Percentiles rank a stretch among this genome's conserved stretches.
phyloP scores from a whole-genome alignment of 345 rosid genomes.

The Ricinus communis region DNA sequence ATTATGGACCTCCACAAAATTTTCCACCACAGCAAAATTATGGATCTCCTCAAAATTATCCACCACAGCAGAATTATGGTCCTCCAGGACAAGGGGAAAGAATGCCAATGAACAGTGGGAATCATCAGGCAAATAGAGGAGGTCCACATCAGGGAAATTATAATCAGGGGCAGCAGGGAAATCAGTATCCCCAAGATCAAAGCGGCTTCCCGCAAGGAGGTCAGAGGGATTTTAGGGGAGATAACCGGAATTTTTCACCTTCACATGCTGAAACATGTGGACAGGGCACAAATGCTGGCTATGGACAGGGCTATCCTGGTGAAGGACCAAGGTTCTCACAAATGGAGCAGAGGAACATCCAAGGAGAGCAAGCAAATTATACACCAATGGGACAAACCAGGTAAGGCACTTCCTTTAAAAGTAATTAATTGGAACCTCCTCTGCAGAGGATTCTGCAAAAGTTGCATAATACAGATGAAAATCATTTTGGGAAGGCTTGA shows the following conservation, averaged over 20 bases:
- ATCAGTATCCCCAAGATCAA: slow-evolving; percentile 38
- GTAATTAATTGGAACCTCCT: background rate
- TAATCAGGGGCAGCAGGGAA: slow-evolving; percentile 44
- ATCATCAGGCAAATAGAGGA: slow-evolving; percentile 32
- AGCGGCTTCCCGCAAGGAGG: slow-evolving; percentile 43
- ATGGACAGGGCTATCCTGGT: slow-evolving; percentile 29
- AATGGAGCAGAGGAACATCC: slow-evolving; percentile 40
- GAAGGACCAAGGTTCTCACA: slow-evolving; percentile 37
- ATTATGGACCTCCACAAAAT: too few relatives aligned
- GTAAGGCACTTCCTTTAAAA: slow-evolving; percentile 31
- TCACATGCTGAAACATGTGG: slow-evolving; percentile 36
- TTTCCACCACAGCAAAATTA: slow-evolving; percentile 33
- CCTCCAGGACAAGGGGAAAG: slow-evolving; percentile 42
- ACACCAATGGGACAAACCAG: slow-evolving; percentile 43
- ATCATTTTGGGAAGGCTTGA: background rate
- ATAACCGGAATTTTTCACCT: slow-evolving; percentile 36
- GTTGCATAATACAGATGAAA: background rate
- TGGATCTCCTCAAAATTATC: slow-evolving; percentile 47
- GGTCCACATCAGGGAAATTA: slow-evolving; percentile 38
- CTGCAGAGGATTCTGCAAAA: background rate
- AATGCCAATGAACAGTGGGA: slow-evolving; percentile 40
- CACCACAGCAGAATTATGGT: slow-evolving; percentile 31
- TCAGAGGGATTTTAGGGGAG: slow-evolving; percentile 24
- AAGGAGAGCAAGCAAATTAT: slow-evolving; percentile 44
- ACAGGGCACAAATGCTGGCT: slow-evolving; percentile 27